Evolutionary conservation across 2,329 filamentous ascomycete species (phyloP).

Genomic region (Pseudohalonectria lignicola): DNA sequence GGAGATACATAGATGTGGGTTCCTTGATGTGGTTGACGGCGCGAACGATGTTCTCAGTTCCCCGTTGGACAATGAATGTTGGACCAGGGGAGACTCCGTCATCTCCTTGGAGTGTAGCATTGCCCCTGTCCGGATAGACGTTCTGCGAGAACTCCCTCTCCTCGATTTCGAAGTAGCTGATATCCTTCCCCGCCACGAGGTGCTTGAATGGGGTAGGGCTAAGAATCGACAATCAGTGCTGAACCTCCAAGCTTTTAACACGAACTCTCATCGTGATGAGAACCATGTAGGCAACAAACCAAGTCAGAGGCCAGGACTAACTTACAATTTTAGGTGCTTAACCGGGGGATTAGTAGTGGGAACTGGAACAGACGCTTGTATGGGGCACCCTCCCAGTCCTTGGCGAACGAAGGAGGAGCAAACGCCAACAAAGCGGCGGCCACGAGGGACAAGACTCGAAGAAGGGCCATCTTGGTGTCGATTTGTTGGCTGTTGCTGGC

Average conservation of each 20-base stretch:
- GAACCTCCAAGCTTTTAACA: too few relatives aligned
- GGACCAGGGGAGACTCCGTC: conserved; percentile 44
- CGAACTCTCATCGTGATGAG: too few relatives aligned
- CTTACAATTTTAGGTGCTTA: conserved; percentile 7
- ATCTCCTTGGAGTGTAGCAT: conserved; percentile 29
- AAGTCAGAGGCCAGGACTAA: too few relatives aligned
- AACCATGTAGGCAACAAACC: too few relatives aligned
- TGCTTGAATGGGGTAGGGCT: too few relatives aligned
- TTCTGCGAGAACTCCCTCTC: conserved; percentile 20
- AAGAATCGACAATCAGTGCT: too few relatives aligned
- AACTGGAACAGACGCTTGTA: conserved; percentile 13
- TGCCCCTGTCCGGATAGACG: conserved; percentile 22
- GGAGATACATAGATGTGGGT: conserved; percentile 38
- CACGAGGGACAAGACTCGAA: not conserved
- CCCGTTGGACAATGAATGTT: conserved; percentile 34
- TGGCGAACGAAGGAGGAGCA: conserved; percentile 2
- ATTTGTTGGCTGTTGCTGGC: not conserved
- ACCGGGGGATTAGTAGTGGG: conserved; percentile 10
- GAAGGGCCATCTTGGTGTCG: not conserved
- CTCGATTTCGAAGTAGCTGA: conserved; percentile 24
- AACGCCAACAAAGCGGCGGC: not conserved
- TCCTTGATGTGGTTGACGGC: conserved; percentile 36
- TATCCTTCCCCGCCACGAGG: conserved; percentile 20
- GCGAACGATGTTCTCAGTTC: conserved; percentile 40
- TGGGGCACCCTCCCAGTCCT: conserved; percentile 11